A percentile compares a stretch with the other conserved stretches of the same genome.
Conservation (phyloP, 2,329 filamentous ascomycete species). For the Lizonia empirigonia region DNA sequence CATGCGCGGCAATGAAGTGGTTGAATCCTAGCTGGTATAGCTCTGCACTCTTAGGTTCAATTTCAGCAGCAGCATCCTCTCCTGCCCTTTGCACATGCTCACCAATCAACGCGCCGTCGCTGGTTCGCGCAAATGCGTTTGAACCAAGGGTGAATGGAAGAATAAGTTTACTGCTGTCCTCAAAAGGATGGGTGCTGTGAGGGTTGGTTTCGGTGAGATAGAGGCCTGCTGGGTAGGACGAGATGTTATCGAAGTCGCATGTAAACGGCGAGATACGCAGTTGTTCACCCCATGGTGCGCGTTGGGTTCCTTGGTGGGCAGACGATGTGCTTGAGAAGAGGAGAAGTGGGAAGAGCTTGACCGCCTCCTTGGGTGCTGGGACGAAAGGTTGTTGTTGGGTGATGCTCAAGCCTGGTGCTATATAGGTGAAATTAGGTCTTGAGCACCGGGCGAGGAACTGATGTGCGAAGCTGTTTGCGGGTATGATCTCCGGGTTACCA, state of each 20-base stretch:
- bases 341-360: constrained; percentile 14
- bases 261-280: constrained; percentile 1
- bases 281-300: constrained; percentile 10
- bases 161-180: constrained; percentile 21
- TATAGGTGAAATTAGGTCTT: background rate
- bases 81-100: constrained; percentile 7
- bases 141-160: constrained; percentile 25
- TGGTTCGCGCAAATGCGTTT: constrained; percentile 22
- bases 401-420: background rate
- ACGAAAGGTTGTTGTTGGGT: background rate
- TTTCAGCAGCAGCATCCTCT: constrained; percentile 1
- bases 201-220: constrained; percentile 20
- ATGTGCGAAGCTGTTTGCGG: background rate
- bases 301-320: constrained; percentile 3
- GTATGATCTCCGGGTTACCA: background rate
- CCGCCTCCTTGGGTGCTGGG: constrained; percentile 1
- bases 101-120: constrained; percentile 24
- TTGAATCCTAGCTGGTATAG: constrained; percentile 24
- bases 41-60: constrained; percentile 9
- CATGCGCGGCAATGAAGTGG: constrained; percentile 18
- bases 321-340: constrained; percentile 14
- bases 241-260: constrained; percentile 3
- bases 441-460: background rate
- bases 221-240: constrained; percentile 20
- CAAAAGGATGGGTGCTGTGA: constrained; percentile 4